Base-by-base conservation (phyloP, 2,329 filamentous ascomycete species). In the Phialocephala subalpina region DNA sequence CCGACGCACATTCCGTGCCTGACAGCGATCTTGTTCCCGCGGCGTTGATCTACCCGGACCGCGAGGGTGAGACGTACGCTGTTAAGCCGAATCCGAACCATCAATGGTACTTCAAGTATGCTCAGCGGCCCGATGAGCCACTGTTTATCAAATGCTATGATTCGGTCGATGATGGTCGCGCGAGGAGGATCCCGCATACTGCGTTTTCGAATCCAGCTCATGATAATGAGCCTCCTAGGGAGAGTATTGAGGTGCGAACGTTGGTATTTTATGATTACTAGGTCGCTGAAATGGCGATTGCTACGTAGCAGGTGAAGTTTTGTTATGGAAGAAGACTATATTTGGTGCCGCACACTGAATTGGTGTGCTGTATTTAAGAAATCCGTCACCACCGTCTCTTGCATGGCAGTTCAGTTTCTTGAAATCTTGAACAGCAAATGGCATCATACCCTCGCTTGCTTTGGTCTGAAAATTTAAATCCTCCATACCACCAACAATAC, bases 241-340 rank as follows among this genome's bases (percentile, higher is more conserved):
- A 87, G 79, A 88, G 84, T 74, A 87, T 88, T 65, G 87, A 89
- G 76, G 78, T 88, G 2, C 74, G 86, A 55, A 80, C 81, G 5
- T 75, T 87, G 70, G 84, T 87, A 0, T 87, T 87, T 29, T 52
- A 71, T 58, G 49, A 53, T 20, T 45, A 45, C 42, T 45, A 45
- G 42, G 9, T 20, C 20, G 42, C 7, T 16, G 36, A 40, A 40
- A 12, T 16, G 18, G 36, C 18, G 36, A 16, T 12, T 40, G 36
- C 18, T 40, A 40, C 2, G 36, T 40, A 40, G 36, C 36, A 40
- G 36, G 36, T 40, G 36, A 12, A 2, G 2, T 2, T 5, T 40
- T 40, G 36, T n/a, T n/a, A n/a, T n/a, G n/a, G n/a, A n/a, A n/a
- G n/a, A n/a, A n/a, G n/a, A n/a, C n/a, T n/a, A n/a, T n/a, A n/a